A percentile compares a stretch with the other conserved stretches of the same genome.
These are phyloP conservation scores for Rostrohypoxylon terebratum DNA, from an alignment of 495 filamentous ascomycete species.

Conservation along the genomic window DNA sequence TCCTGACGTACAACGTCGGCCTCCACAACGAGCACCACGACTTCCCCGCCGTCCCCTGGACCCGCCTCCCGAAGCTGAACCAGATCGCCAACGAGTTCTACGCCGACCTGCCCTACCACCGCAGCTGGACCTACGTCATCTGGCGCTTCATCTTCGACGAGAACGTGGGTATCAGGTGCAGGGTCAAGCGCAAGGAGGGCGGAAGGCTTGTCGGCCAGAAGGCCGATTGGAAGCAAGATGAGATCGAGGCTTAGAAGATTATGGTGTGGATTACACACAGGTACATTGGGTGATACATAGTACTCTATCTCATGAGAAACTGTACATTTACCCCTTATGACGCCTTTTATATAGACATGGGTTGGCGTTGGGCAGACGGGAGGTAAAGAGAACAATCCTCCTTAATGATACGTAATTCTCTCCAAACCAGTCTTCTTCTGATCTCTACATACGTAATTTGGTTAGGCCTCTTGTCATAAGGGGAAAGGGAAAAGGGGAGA, in stretches of 20 bases:
- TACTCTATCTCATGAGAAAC: slow-evolving; percentile 59
- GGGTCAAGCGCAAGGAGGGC: slow-evolving; percentile 91
- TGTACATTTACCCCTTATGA: slow-evolving; percentile 25
- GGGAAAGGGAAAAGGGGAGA: too few species aligned
- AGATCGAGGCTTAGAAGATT: slow-evolving; percentile 75
- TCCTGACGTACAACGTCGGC: slow-evolving; percentile 96
- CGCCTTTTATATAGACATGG: slow-evolving; percentile 2
- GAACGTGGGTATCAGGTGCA: slow-evolving; percentile 86
- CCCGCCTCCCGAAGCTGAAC: slow-evolving; percentile 77
- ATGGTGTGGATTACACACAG: slow-evolving; percentile 66
- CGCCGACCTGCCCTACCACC: slow-evolving; percentile 83
- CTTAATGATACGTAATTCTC: slow-evolving; percentile 6
- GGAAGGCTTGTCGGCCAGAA: slow-evolving; percentile 69
- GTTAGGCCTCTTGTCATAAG: neutral
- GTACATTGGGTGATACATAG: neutral
- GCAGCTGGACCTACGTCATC: slow-evolving; percentile 91
- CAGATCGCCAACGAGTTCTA: slow-evolving; percentile 94
- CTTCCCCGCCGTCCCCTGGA: slow-evolving; percentile 98
- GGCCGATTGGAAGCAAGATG: slow-evolving; percentile 61
- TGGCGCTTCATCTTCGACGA: slow-evolving; percentile 95
- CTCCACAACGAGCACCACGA: slow-evolving; percentile 99
- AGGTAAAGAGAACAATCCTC: slow-evolving; percentile 12
- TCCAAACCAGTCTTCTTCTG: neutral
- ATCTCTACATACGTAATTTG: neutral
- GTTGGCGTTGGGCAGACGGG: slow-evolving; percentile 19